phyloP scores from a whole-genome alignment of 2,329 filamentous ascomycete species.

The Penicillium sp. region DNA sequence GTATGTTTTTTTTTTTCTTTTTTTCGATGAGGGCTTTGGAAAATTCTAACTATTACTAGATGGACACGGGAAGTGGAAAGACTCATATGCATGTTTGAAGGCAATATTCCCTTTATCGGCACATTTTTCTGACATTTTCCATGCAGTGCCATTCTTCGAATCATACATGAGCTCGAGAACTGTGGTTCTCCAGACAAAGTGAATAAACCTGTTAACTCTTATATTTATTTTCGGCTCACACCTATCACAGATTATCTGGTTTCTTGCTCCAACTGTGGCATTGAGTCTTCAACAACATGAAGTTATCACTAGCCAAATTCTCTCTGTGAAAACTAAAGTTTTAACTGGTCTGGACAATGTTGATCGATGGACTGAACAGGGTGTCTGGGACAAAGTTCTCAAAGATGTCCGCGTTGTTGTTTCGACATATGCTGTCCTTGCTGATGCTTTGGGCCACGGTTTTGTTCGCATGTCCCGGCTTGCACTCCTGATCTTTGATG shows the following conservation, averaged over 20 bases:
- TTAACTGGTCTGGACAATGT: constrained; percentile 69
- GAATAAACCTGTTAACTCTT: constrained; percentile 7
- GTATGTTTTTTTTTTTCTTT: constrained; percentile 43
- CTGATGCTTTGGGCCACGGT: constrained; percentile 71
- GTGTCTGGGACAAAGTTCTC: constrained; percentile 67
- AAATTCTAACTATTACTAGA: constrained; percentile 47
- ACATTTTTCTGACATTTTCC: neutral
- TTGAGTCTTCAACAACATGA: constrained; percentile 66
- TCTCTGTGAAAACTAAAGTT: constrained; percentile 57
- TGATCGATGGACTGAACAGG: constrained; percentile 68
- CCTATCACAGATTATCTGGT: constrained; percentile 59
- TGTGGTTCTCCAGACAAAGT: constrained; percentile 55
- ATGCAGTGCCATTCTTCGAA: constrained; percentile 65
- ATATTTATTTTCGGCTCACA: neutral
- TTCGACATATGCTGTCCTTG: constrained; percentile 72
- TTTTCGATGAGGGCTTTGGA: neutral
- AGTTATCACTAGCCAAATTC: constrained; percentile 61
- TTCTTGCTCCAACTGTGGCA: constrained; percentile 67
- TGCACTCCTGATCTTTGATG: constrained; percentile 75
- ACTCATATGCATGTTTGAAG: constrained; percentile 65
- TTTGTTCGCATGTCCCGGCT: constrained; percentile 67
- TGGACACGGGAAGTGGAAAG: constrained; percentile 79
- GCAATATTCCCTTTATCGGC: neutral
- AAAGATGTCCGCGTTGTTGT: constrained; percentile 68
- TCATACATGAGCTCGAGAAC: constrained; percentile 62